Conservation (phyloP, 495 filamentous ascomycete species). For the Penicillium coprophilum region DNA sequence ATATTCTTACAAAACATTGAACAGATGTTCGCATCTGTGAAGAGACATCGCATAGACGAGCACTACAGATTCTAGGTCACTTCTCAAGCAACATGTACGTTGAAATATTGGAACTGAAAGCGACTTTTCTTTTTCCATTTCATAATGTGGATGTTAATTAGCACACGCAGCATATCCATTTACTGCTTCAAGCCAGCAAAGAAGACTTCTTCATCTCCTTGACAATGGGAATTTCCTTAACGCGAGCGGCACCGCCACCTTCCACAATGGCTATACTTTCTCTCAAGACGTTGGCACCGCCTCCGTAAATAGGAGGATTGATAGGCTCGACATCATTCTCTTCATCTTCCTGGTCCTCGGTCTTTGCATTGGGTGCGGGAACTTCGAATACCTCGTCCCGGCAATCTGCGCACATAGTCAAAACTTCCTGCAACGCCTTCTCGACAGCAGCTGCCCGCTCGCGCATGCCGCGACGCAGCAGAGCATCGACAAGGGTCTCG, state of each 20-base stretch:
- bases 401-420: slow-evolving; percentile 62
- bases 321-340: slow-evolving; percentile 23
- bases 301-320: slow-evolving; percentile 23
- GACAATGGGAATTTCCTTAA: slow-evolving; percentile 42
- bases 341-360: slow-evolving; percentile 16
- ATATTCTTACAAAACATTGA: too few species aligned
- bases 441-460: slow-evolving; percentile 82
- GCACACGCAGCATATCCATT: neutral
- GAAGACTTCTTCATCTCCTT: slow-evolving; percentile 54
- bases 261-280: slow-evolving; percentile 40
- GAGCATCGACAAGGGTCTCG: slow-evolving; percentile 65
- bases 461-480: slow-evolving; percentile 78
- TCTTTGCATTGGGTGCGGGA: slow-evolving; percentile 14
- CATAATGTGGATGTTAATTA: slow-evolving; percentile 1
- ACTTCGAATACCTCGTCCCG: slow-evolving; percentile 66
- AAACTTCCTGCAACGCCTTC: slow-evolving; percentile 65
- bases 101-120: neutral
- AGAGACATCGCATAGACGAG: neutral
- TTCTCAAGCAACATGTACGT: neutral
- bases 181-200: slow-evolving; percentile 44
- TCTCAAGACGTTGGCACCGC: slow-evolving; percentile 39
- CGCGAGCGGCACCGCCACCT: slow-evolving; percentile 18
- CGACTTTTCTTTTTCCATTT: slow-evolving; percentile 2
- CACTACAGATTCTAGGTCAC: neutral
- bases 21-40: too few species aligned